phyloP scores from a whole-genome alignment of 768 basidiomycete species.

The Psilocybe subaeruginosa region DNA sequence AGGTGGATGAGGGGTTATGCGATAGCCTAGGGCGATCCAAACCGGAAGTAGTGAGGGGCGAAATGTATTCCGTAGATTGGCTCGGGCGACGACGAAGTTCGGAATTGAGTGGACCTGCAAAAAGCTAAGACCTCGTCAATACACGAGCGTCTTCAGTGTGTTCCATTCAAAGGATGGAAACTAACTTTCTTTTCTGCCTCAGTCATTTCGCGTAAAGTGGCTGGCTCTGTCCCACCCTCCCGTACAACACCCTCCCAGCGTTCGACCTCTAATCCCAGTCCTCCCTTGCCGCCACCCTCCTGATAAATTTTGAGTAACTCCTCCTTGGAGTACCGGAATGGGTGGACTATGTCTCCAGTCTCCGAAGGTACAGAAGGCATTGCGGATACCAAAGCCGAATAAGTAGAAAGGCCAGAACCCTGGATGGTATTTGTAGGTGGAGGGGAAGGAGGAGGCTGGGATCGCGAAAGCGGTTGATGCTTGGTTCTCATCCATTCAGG shows the following conservation, averaged over 20 bases:
- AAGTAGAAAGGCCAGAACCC: slow-evolving; percentile 63
- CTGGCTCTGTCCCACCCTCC: slow-evolving; percentile 72
- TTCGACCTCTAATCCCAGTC: slow-evolving; percentile 84
- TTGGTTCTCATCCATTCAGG: slow-evolving; percentile 94
- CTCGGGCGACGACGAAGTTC: slow-evolving; percentile 75
- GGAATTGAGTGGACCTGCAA: slow-evolving; percentile 82
- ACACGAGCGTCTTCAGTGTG: slow-evolving; percentile 16
- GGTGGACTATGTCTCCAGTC: slow-evolving; percentile 65
- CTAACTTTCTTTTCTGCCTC: slow-evolving; percentile 89
- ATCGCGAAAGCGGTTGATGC: slow-evolving; percentile 55
- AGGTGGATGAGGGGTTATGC: slow-evolving; percentile 48
- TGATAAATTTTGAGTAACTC: slow-evolving; percentile 83
- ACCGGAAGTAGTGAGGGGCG: slow-evolving; percentile 55
- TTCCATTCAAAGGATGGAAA: slow-evolving; percentile 20
- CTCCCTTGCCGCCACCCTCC: slow-evolving; percentile 74
- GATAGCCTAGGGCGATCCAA: slow-evolving; percentile 62
- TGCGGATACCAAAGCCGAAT: slow-evolving; percentile 69
- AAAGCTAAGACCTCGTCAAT: slow-evolving; percentile 57
- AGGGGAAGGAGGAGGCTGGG: slow-evolving; percentile 61
- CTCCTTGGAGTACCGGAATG: slow-evolving; percentile 88
- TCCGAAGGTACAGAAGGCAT: slow-evolving; percentile 52
- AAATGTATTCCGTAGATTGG: slow-evolving; percentile 75
- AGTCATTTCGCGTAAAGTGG: slow-evolving; percentile 76
- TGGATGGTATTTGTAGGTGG: slow-evolving; percentile 47
- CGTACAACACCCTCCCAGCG: slow-evolving; percentile 89